These are phyloP conservation scores for Tuber calosporum DNA, from an alignment of 495 filamentous ascomycete species.

Conservation along the genomic window DNA sequence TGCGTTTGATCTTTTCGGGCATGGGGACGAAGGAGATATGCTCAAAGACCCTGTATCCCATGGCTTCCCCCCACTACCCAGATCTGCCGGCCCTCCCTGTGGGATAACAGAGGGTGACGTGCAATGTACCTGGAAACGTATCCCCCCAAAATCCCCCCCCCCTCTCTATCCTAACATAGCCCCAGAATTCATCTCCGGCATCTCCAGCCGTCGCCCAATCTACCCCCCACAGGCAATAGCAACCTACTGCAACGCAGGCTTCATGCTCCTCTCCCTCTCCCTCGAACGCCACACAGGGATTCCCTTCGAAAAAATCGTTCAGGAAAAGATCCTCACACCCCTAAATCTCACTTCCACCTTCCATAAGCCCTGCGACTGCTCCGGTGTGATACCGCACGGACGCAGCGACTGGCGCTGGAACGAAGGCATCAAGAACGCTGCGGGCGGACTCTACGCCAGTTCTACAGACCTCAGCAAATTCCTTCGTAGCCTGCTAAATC, in stretches of 20 bases:
- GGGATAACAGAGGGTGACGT: constrained; percentile 1
- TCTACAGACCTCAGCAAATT: constrained; percentile 14
- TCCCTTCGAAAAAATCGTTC: not conserved
- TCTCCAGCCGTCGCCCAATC: not conserved
- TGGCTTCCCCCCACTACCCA: not conserved
- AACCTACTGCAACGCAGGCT: not conserved
- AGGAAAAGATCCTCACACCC: constrained; percentile 1
- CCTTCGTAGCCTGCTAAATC: constrained; percentile 4
- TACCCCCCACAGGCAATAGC: not conserved
- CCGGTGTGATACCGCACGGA: constrained; percentile 37
- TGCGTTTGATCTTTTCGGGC: not conserved
- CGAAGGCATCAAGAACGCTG: constrained; percentile 16
- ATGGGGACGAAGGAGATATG: not conserved
- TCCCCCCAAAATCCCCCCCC: not conserved
- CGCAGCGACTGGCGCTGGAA: constrained; percentile 15
- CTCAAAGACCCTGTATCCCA: not conserved
- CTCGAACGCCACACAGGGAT: not conserved
- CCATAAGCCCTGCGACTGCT: constrained; percentile 32
- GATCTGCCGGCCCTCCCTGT: not conserved
- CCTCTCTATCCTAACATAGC: not conserved
- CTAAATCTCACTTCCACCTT: constrained; percentile 25
- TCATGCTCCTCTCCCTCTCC: not conserved
- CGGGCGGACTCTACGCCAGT: constrained; percentile 21
- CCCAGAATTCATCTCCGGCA: constrained; percentile 1
- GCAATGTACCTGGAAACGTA: not conserved